These are phyloP conservation scores for Punica granatum DNA, from an alignment of 345 rosid genomes.

Conservation along the genomic window DNA sequence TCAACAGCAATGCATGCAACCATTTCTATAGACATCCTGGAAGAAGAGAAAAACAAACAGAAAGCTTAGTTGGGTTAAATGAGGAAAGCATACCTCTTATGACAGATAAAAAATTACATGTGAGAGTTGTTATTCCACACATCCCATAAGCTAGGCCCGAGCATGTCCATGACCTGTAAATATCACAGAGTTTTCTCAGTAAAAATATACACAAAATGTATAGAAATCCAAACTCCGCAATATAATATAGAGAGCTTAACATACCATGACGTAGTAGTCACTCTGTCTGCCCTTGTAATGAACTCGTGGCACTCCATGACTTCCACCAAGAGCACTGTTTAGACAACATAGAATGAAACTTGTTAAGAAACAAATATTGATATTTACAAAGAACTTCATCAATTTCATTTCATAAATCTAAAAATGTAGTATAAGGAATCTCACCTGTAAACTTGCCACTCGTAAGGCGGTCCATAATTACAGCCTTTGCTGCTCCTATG, in stretches of 20 bases:
- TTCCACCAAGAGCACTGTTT: slow-evolving; percentile 62
- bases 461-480: slow-evolving; percentile 84
- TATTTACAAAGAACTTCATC: neutral
- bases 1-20: slow-evolving; percentile 48
- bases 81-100: neutral
- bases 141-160: slow-evolving; percentile 82
- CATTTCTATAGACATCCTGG: slow-evolving; percentile 52
- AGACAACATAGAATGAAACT: neutral
- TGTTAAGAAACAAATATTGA: neutral
- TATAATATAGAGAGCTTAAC: slow-evolving; percentile 4
- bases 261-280: slow-evolving; percentile 74
- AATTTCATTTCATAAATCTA: neutral
- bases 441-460: slow-evolving; percentile 99
- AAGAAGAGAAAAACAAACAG: neutral
- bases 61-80: neutral
- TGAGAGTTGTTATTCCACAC: slow-evolving; percentile 64
- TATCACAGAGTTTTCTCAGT: neutral
- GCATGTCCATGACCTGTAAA: slow-evolving; percentile 68
- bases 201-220: neutral
- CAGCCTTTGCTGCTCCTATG: slow-evolving; percentile 97
- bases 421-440: slow-evolving; percentile 14
- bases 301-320: slow-evolving; percentile 73
- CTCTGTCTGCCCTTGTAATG: slow-evolving; percentile 74
- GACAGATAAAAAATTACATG: slow-evolving; percentile 16
- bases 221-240: neutral